Conservation (phyloP, 2,329 filamentous ascomycete genomes). For the Aureobasidium musti region DNA sequence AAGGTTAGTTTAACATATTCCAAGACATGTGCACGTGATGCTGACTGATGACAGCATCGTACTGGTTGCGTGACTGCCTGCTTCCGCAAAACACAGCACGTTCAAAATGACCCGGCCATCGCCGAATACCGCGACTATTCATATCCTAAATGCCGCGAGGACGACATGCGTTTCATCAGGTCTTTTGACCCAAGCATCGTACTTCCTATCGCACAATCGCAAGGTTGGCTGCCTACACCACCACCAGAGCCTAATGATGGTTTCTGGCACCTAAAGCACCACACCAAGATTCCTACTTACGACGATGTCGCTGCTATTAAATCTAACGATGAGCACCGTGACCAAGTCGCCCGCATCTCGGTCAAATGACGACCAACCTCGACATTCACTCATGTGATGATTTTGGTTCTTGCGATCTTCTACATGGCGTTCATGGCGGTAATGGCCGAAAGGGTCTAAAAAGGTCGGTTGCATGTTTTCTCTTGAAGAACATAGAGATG, state of each 20-base stretch:
- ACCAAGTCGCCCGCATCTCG: background rate
- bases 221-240: constrained; percentile 29
- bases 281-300: background rate
- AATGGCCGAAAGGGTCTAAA: background rate
- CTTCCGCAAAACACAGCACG: constrained; percentile 71
- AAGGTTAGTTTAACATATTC: constrained; percentile 50
- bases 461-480: background rate
- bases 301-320: constrained; percentile 22
- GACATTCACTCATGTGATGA: background rate
- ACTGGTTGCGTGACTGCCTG: constrained; percentile 87
- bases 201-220: constrained; percentile 23
- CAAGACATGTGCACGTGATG: background rate
- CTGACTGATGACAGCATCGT: constrained; percentile 58
- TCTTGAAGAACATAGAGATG: background rate
- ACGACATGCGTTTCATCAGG: constrained; percentile 50
- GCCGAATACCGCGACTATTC: constrained; percentile 72
- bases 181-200: constrained; percentile 26
- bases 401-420: background rate
- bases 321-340: background rate
- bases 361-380: constrained; percentile 26
- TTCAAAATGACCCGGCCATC: constrained; percentile 63
- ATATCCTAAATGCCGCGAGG: constrained; percentile 51
- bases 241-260: constrained; percentile 27
- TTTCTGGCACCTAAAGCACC: constrained; percentile 15
- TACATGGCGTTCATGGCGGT: constrained; percentile 15